These are phyloP conservation scores for Nakaseomyces bracarensis DNA, from an alignment of 1,139 yeast genomes.

Conservation along the genomic window DNA sequence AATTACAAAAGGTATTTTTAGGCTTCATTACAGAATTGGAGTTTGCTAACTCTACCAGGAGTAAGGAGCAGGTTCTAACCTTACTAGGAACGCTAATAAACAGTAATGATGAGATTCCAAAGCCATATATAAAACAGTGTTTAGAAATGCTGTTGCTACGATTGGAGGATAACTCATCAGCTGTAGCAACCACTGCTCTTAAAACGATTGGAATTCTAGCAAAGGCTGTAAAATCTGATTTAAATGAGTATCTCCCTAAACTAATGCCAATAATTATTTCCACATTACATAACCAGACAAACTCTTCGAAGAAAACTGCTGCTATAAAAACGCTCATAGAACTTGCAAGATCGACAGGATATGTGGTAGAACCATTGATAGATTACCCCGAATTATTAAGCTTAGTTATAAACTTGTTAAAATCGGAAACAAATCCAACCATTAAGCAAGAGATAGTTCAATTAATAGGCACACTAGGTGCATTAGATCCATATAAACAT, in stretches of 20 bases:
- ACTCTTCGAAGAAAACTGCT: constrained; percentile 77
- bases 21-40: constrained; percentile 81
- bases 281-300: constrained; percentile 86
- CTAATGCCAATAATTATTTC: constrained; percentile 84
- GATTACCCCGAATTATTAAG: constrained; percentile 88
- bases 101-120: constrained; percentile 69
- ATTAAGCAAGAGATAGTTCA: constrained; percentile 83
- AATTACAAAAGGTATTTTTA: constrained; percentile 74
- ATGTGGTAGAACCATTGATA: constrained; percentile 85
- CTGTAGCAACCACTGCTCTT: constrained; percentile 81
- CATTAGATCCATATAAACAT: constrained; percentile 91
- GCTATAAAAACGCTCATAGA: constrained; percentile 85
- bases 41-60: constrained; percentile 64
- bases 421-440: constrained; percentile 65
- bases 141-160: constrained; percentile 74
- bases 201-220: constrained; percentile 87
- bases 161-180: constrained; percentile 61
- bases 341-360: constrained; percentile 82
- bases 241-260: constrained; percentile 60
- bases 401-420: constrained; percentile 69
- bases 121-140: constrained; percentile 86
- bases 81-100: constrained; percentile 66
- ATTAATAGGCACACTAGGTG: constrained; percentile 86
- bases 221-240: constrained; percentile 79
- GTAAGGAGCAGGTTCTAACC: constrained; percentile 81